A percentile compares a stretch with the other conserved stretches of the same genome.
phyloP scores from a whole-genome alignment of 2,329 filamentous ascomycete species.

The Thielaviopsis musarum region DNA sequence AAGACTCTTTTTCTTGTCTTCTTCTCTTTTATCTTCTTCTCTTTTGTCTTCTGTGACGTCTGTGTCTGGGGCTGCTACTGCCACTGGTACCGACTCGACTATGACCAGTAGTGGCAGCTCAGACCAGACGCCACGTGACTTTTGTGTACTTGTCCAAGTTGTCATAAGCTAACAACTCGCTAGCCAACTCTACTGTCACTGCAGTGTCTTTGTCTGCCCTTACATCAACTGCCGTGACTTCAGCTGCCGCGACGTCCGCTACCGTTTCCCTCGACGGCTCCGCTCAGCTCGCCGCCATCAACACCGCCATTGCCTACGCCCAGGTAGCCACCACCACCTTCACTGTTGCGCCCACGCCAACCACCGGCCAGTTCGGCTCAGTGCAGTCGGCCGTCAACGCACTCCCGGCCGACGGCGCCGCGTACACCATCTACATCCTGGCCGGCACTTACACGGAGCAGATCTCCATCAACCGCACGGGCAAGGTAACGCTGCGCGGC shows the following conservation, averaged over 20 bases:
- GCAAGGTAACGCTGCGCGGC: constrained; percentile 39
- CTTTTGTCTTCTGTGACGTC: too few species aligned
- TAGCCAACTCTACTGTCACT: background rate
- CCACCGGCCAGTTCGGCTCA: constrained; percentile 15
- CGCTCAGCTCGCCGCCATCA: constrained; percentile 28
- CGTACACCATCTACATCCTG: constrained; percentile 22
- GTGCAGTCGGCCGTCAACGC: constrained; percentile 16
- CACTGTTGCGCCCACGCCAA: constrained; percentile 6
- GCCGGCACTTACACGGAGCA: constrained; percentile 43
- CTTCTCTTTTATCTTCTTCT: too few species aligned
- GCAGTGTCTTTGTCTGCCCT: background rate
- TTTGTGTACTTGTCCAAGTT: background rate
- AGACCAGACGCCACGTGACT: too few species aligned
- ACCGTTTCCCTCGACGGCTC: constrained; percentile 27
- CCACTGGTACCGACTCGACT: too few species aligned
- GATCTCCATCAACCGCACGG: constrained; percentile 35
- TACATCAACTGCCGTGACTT: background rate
- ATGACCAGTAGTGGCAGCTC: too few species aligned
- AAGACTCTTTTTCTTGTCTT: background rate
- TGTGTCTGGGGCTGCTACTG: too few species aligned
- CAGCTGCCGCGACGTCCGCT: constrained; percentile 16
- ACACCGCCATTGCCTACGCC: constrained; percentile 26
- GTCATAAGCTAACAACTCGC: background rate
- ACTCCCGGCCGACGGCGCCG: constrained; percentile 14
- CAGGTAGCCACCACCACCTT: constrained; percentile 14